Conservation (phyloP, 1,139 yeast genomes). For the Yamadazyma sp. region DNA sequence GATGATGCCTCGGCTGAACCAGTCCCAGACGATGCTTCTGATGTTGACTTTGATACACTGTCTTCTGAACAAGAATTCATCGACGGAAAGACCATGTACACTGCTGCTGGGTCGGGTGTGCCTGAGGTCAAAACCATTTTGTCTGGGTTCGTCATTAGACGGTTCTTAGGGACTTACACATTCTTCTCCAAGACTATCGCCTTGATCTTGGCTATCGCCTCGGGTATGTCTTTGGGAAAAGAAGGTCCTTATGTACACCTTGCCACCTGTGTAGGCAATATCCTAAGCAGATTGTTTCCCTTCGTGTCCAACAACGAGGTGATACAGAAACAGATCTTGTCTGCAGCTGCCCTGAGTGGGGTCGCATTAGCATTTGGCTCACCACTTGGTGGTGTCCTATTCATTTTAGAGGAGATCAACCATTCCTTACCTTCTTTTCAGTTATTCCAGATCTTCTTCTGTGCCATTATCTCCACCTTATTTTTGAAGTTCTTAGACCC, state of each 20-base stretch:
- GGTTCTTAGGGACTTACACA: slow-evolving; percentile 57
- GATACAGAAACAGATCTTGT: slow-evolving; percentile 56
- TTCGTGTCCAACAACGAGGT: slow-evolving; percentile 52
- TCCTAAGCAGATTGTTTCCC: slow-evolving; percentile 51
- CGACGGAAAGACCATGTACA: slow-evolving; percentile 39
- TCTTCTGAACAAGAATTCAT: neutral
- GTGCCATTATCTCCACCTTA: slow-evolving; percentile 59
- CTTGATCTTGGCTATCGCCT: slow-evolving; percentile 59
- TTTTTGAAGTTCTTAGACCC: slow-evolving; percentile 60
- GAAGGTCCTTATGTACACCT: slow-evolving; percentile 75
- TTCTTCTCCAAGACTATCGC: slow-evolving; percentile 52
- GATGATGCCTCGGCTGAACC: neutral
- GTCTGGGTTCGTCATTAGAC: slow-evolving; percentile 56
- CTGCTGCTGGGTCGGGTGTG: slow-evolving; percentile 66
- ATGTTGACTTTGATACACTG: neutral
- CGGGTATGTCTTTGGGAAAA: slow-evolving; percentile 67
- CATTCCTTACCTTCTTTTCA: slow-evolving; percentile 60
- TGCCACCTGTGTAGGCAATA: slow-evolving; percentile 67
- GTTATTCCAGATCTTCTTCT: slow-evolving; percentile 57
- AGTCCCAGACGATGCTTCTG: neutral
- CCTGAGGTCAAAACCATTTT: slow-evolving; percentile 61
- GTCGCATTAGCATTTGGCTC: slow-evolving; percentile 72
- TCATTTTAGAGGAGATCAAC: slow-evolving; percentile 65
- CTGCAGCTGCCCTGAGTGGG: slow-evolving; percentile 69
- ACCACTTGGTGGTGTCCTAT: slow-evolving; percentile 68